Base-by-base conservation (phyloP, 2,329 filamentous ascomycete species). In the Aspergillus sergii region DNA sequence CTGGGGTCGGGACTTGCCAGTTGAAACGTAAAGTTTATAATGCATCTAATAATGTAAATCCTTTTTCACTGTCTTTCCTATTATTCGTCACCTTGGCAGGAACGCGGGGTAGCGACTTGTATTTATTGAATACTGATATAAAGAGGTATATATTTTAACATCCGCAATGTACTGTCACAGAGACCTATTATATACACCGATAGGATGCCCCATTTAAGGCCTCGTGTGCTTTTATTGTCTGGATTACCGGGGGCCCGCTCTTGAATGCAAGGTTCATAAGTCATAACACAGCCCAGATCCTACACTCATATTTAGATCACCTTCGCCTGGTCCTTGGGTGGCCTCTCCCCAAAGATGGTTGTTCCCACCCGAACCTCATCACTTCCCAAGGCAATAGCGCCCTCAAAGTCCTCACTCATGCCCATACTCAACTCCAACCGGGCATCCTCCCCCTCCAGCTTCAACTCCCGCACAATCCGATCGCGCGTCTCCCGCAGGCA, bases 331-430 rank as follows among this genome's bases (percentile, higher is more conserved):
- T 87, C 87, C 84, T 90, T 96, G 43, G 87, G 83, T 19, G 93
- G 93, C 73, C 95, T 85, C 73, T 89, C 82, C 1, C 95, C 95
- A 76, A 99, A 99, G 62, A 99, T 97, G 2, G 92, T 94, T 74
- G 93, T 98, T 1, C 95, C 95, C 10, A 99, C 88, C 62, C 95
- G 86, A 7, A 99, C 94, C 83, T 98, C 93, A 70, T 88, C 85
- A 79, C 94, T 97, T 0, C 95, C 95, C 82, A 93, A 82, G 14
- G 79, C 80, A 73, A 98, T 89, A 0, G 95, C 95, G 9, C 90
- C 91, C 81, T 97, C 94, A 77, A 94, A 99, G 78, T 99, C 95
- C 73, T 92, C 89, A 75, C 93, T 97, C 95, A 99, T 99, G 8
- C 94, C 94, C 94, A 99, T 99, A 79, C 94, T 97, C 79, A 98